Evolutionary conservation across 2,329 filamentous ascomycete species (phyloP).

Genomic region (Colletotrichum ledebouriae): DNA sequence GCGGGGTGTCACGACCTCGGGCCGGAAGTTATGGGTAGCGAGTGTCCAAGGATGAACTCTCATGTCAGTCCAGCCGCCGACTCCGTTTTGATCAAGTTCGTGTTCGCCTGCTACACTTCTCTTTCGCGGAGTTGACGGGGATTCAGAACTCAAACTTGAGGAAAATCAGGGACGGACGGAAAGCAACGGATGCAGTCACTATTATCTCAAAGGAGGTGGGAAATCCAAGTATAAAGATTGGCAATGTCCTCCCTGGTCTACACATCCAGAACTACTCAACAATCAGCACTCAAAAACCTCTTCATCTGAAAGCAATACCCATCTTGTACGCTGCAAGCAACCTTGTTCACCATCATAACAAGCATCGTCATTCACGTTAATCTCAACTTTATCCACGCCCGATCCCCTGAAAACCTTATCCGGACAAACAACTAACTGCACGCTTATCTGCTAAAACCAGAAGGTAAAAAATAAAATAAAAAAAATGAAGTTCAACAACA

Average conservation of each 20-base stretch:
- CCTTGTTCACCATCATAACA: constrained; percentile 1
- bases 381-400: constrained; percentile 12
- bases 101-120: constrained; percentile 10
- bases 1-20: no score
- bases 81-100: neutral
- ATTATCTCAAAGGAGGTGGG: neutral
- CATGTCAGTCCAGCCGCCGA: neutral
- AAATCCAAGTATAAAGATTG: constrained; percentile 16
- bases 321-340: neutral
- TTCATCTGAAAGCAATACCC: neutral
- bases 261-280: neutral
- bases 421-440: neutral
- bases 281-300: neutral
- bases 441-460: neutral
- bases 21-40: no score
- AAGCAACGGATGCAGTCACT: constrained; percentile 3
- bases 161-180: constrained; percentile 1
- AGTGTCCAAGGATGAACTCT: no score
- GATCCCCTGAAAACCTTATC: constrained; percentile 17
- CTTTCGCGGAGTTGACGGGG: neutral
- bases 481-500: constrained; percentile 15
- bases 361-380: constrained; percentile 8
- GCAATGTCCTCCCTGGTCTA: neutral
- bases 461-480: no score
- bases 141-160: constrained; percentile 13